phyloP scores from a whole-genome alignment of 768 basidiomycete species.

The Dentipellis fragilis region DNA sequence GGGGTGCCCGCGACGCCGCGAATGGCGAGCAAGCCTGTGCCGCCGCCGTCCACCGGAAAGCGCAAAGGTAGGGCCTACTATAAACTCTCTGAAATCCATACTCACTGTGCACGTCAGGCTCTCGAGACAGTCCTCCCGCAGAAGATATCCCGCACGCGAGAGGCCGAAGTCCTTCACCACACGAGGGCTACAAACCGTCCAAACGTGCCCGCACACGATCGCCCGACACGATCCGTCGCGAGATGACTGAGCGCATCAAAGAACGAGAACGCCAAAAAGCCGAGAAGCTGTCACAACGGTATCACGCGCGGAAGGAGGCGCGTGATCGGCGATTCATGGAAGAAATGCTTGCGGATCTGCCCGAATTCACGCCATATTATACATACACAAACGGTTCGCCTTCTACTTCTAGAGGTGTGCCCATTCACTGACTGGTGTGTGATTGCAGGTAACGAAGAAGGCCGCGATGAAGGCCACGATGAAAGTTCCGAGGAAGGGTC shows the following conservation, averaged over 20 bases:
- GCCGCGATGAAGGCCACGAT: background rate
- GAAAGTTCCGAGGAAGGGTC: background rate
- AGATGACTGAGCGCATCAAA: conserved; percentile 25
- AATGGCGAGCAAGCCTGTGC: background rate
- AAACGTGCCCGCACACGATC: conserved; percentile 48
- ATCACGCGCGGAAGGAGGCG: conserved; percentile 16
- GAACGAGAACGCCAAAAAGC: conserved; percentile 34
- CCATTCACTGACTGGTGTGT: background rate
- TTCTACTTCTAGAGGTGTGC: background rate
- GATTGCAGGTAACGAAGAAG: background rate
- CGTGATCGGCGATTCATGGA: conserved; percentile 21
- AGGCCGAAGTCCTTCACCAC: background rate
- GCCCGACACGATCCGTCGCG: conserved; percentile 29
- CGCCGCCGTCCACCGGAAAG: conserved; percentile 5
- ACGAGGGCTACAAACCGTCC: conserved; percentile 6
- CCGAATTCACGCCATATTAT: conserved; percentile 3
- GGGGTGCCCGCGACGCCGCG: background rate
- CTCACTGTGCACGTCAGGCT: background rate
- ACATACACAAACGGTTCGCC: no score
- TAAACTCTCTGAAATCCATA: background rate
- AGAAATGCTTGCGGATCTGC: conserved; percentile 22
- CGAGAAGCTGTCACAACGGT: conserved; percentile 23
- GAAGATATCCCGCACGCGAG: background rate
- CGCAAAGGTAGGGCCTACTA: background rate
- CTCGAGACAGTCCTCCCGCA: background rate